These are phyloP conservation scores for Aureobasidium sp. DNA, from an alignment of 2,329 filamentous ascomycete species.

Conservation along the genomic window DNA sequence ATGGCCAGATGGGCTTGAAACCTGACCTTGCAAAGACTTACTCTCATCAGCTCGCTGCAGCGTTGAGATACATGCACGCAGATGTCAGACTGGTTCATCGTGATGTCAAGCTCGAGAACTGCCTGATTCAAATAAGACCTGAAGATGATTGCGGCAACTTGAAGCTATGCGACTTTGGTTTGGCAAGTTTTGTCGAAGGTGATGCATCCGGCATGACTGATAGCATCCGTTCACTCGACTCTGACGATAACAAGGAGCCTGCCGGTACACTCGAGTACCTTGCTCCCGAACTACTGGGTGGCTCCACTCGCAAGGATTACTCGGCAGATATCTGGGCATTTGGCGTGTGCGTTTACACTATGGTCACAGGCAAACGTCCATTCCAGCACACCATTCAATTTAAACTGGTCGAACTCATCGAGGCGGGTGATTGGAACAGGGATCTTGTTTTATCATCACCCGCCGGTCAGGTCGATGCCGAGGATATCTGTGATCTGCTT, in stretches of 20 bases:
- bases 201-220: conserved; percentile 42
- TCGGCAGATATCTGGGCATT: conserved; percentile 60
- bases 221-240: conserved; percentile 29
- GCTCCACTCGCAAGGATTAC: conserved; percentile 37
- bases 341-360: conserved; percentile 53
- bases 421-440: conserved; percentile 50
- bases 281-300: conserved; percentile 40
- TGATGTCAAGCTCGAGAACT: conserved; percentile 63
- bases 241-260: conserved; percentile 38
- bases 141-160: conserved; percentile 41
- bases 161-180: conserved; percentile 60
- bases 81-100: conserved; percentile 59
- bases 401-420: conserved; percentile 51
- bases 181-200: conserved; percentile 57
- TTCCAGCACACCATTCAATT: conserved; percentile 54
- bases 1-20: conserved; percentile 36
- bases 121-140: conserved; percentile 43
- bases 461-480: conserved; percentile 29
- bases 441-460: conserved; percentile 38
- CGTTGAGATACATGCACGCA: conserved; percentile 58
- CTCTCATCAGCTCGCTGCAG: conserved; percentile 53
- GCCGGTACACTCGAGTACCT: conserved; percentile 50
- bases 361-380: conserved; percentile 53
- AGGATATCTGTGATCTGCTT: conserved; percentile 48
- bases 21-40: conserved; percentile 49